phyloP scores from a whole-genome alignment of 306 rosid species.

The Prunus salicina region DNA sequence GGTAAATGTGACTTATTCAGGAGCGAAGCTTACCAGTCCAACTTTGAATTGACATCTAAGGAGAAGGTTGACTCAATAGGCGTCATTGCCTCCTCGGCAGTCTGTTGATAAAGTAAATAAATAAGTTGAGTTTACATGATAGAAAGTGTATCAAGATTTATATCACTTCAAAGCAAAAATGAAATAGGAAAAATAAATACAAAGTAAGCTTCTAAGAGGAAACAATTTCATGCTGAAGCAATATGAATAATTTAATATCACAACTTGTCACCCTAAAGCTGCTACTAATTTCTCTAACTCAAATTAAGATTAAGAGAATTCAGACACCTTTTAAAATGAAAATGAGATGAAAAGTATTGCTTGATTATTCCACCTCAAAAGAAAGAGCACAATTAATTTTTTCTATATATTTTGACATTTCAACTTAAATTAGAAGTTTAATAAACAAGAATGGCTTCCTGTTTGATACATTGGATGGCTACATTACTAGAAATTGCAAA shows the following conservation, averaged over 20 bases:
- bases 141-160: background rate
- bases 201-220: background rate
- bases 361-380: background rate
- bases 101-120: conserved; percentile 41
- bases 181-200: background rate
- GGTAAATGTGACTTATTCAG: conserved; percentile 3
- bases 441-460: background rate
- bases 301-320: background rate
- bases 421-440: background rate
- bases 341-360: background rate
- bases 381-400: background rate
- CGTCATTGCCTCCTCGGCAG: conserved; percentile 96
- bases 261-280: background rate
- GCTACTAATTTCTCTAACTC: background rate
- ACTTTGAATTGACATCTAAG: conserved; percentile 81
- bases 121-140: conserved; percentile 10
- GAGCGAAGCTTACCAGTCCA: conserved; percentile 72
- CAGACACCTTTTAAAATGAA: too few species aligned
- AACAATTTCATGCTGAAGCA: background rate
- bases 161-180: background rate
- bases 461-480: background rate
- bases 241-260: background rate
- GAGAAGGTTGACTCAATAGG: conserved; percentile 97
- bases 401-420: background rate
- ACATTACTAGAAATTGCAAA: background rate